phyloP scores from a whole-genome alignment of 805 yeast species.

The Schizosaccharomyces octosporus region DNA sequence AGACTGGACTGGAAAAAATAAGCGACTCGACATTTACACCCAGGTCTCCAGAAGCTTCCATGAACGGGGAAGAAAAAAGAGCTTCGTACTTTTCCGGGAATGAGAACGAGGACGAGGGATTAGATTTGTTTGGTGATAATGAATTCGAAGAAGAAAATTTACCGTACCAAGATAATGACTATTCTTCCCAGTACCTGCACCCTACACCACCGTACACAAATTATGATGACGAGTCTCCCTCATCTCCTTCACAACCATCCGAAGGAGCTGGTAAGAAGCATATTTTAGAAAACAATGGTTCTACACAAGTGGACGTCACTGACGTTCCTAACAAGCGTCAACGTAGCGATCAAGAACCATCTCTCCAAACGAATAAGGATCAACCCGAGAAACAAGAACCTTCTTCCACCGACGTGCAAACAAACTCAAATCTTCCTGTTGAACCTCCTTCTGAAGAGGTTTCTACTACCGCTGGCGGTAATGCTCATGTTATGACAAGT shows the following conservation, averaged over 20 bases:
- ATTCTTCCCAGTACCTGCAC: neutral
- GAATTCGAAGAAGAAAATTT: neutral
- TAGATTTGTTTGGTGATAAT: neutral
- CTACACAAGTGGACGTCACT: no score
- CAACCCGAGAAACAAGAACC: neutral
- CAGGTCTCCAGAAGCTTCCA: neutral
- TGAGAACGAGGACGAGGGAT: neutral
- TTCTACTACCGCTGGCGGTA: neutral
- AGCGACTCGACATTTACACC: neutral
- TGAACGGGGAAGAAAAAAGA: neutral
- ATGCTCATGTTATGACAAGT: neutral
- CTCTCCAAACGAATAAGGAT: no score
- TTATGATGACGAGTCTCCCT: neutral
- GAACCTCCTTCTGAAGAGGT: neutral
- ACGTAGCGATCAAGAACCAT: no score
- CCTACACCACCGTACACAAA: neutral
- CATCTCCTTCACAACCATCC: neutral
- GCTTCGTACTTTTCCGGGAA: neutral
- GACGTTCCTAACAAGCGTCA: no score
- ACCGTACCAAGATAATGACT: neutral
- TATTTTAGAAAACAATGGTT: no score
- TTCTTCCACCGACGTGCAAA: neutral
- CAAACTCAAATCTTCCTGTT: neutral
- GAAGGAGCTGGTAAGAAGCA: neutral
- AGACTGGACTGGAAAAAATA: neutral